Evolutionary conservation across 441 rosid species (phyloP).

Genomic region (Pelargonium fulgidum): DNA sequence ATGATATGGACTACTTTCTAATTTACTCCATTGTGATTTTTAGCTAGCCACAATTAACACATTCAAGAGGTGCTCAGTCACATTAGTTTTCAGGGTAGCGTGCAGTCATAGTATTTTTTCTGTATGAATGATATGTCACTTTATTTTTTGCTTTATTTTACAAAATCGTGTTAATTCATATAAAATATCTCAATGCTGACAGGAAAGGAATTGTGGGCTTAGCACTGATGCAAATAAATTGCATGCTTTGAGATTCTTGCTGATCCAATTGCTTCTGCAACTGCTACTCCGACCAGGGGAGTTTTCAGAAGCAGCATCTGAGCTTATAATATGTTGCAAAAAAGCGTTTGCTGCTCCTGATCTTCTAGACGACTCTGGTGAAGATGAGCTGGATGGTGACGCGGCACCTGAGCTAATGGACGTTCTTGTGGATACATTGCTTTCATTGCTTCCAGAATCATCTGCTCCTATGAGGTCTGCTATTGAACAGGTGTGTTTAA

Average conservation of each 20-base stretch:
- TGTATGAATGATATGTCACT: background rate
- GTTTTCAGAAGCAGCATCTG: constrained; percentile 61
- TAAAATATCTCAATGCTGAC: constrained; percentile 24
- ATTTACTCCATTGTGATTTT: background rate
- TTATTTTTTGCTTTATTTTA: background rate
- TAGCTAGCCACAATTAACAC: too few species aligned
- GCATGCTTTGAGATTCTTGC: constrained; percentile 67
- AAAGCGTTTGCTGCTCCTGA: constrained; percentile 58
- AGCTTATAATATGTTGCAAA: constrained; percentile 76
- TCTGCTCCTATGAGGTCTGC: constrained; percentile 83
- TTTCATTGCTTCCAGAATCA: constrained; percentile 82
- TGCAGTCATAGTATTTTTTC: background rate
- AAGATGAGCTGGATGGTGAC: constrained; percentile 55
- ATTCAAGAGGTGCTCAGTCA: too few species aligned
- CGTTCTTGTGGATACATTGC: constrained; percentile 78
- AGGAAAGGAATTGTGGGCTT: constrained; percentile 62
- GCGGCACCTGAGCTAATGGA: constrained; percentile 68
- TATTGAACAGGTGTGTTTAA: constrained; percentile 63
- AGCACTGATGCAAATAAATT: constrained; percentile 40
- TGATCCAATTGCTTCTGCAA: constrained; percentile 80
- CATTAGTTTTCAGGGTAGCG: background rate
- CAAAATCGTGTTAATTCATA: constrained; percentile 7
- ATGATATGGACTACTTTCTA: background rate
- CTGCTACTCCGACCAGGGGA: constrained; percentile 81
- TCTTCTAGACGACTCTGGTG: constrained; percentile 46